Percentiles rank a stretch among this genome's conserved stretches.
These are phyloP conservation scores for Hemileccinum rubropunctum DNA, from an alignment of 768 basidiomycete genomes.

Conservation along the genomic window DNA sequence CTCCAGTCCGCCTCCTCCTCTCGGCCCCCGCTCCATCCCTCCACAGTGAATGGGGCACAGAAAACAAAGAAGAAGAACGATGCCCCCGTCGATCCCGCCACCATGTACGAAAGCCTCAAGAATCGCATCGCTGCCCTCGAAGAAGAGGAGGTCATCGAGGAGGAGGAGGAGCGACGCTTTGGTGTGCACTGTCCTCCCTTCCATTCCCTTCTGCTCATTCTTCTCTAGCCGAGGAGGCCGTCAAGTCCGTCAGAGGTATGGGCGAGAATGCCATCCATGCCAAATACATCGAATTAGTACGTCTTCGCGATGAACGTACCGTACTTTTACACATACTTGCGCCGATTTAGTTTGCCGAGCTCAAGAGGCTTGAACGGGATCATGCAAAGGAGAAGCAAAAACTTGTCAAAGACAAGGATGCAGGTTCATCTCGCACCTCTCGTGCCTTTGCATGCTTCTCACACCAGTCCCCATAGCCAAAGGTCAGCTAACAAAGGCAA, in stretches of 20 bases:
- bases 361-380: slow-evolving; percentile 83
- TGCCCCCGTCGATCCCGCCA: slow-evolving; percentile 71
- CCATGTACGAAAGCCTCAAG: slow-evolving; percentile 87
- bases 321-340: slow-evolving; percentile 21
- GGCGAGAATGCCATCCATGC: slow-evolving; percentile 79
- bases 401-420: slow-evolving; percentile 85
- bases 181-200: slow-evolving; percentile 44
- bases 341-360: slow-evolving; percentile 72
- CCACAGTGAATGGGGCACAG: slow-evolving; percentile 30
- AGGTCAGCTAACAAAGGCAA: slow-evolving; percentile 80
- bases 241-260: slow-evolving; percentile 80
- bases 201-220: slow-evolving; percentile 9
- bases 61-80: slow-evolving; percentile 72
- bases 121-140: slow-evolving; percentile 86
- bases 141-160: slow-evolving; percentile 82
- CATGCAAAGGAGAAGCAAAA: slow-evolving; percentile 93
- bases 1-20: slow-evolving; percentile 33
- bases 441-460: slow-evolving; percentile 11
- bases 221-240: slow-evolving; percentile 77
- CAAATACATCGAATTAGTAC: slow-evolving; percentile 87
- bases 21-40: slow-evolving; percentile 33
- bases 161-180: slow-evolving; percentile 80
- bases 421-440: slow-evolving; percentile 46
- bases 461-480: slow-evolving; percentile 52
- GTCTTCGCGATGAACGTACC: slow-evolving; percentile 24